A percentile compares a stretch with the other conserved stretches of the same genome.
Conservation (phyloP, 2,329 filamentous ascomycete genomes). For the Botrytis tulipae region DNA sequence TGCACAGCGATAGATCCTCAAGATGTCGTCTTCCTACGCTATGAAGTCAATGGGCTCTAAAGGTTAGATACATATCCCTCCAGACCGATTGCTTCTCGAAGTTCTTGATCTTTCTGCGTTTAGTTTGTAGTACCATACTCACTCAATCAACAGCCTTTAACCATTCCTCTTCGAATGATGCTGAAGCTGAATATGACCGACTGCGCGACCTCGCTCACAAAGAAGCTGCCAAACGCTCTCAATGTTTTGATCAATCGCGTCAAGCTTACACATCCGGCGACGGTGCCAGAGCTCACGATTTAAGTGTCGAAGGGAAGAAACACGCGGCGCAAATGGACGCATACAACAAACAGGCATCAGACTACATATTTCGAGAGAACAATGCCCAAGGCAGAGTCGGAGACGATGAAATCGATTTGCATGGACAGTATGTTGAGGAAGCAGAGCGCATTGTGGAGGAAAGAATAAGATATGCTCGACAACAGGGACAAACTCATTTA, state of each 20-base stretch:
- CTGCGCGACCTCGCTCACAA: constrained; percentile 78
- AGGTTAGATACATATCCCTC: constrained; percentile 9
- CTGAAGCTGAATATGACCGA: constrained; percentile 88
- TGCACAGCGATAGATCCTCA: constrained; percentile 31
- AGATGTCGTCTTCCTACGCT: constrained; percentile 49
- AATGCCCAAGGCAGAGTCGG: constrained; percentile 74
- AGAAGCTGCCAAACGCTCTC: constrained; percentile 74
- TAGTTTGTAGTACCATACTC: neutral
- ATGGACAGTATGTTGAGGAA: constrained; percentile 93
- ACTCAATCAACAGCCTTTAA: constrained; percentile 63
- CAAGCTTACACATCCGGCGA: constrained; percentile 83
- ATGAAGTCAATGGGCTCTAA: constrained; percentile 48
- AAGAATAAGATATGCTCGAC: constrained; percentile 83
- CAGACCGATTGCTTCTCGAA: neutral
- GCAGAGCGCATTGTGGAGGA: constrained; percentile 87
- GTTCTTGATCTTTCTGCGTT: neutral
- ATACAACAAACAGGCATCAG: constrained; percentile 87
- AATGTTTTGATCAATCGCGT: constrained; percentile 72
- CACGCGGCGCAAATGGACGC: constrained; percentile 83
- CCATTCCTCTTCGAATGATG: constrained; percentile 62
- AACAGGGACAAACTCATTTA: constrained; percentile 93
- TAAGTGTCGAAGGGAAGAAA: constrained; percentile 80
- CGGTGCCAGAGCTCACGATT: constrained; percentile 72
- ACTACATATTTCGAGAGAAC: constrained; percentile 95
- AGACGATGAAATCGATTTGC: constrained; percentile 80